Evolutionary conservation across 2,329 filamentous ascomycete genomes (phyloP).

Genomic region (Zymoseptoria crescenta): DNA sequence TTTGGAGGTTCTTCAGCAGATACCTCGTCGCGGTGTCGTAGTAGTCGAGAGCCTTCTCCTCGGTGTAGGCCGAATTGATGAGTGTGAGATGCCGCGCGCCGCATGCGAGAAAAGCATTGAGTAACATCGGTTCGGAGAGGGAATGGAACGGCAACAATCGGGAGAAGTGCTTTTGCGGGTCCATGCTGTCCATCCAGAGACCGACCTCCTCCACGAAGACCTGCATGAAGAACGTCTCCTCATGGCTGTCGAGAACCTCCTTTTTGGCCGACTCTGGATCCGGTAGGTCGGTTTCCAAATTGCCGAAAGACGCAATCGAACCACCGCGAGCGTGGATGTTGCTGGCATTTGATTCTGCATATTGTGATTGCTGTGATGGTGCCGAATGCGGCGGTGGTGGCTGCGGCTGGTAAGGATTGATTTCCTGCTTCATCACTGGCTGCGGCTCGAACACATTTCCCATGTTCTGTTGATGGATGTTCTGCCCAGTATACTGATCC

Average conservation of each 20-base stretch:
- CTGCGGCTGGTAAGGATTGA: slow-evolving; percentile 22
- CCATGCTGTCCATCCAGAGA: slow-evolving; percentile 89
- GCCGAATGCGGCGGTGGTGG: slow-evolving; percentile 13
- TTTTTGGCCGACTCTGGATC: slow-evolving; percentile 41
- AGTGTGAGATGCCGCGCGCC: slow-evolving; percentile 74
- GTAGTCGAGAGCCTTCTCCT: slow-evolving; percentile 72
- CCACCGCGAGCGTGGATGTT: slow-evolving; percentile 4
- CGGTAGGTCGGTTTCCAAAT: slow-evolving; percentile 26
- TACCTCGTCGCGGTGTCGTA: slow-evolving; percentile 79
- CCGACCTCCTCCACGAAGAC: slow-evolving; percentile 86
- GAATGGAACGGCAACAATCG: slow-evolving; percentile 75
- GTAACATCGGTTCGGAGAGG: slow-evolving; percentile 74
- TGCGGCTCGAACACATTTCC: not conserved
- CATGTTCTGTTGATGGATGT: not conserved
- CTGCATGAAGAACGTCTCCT: slow-evolving; percentile 84
- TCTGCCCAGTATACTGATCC: slow-evolving; percentile 15
- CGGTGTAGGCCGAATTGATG: slow-evolving; percentile 60
- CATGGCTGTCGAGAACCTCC: slow-evolving; percentile 62
- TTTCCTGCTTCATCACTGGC: slow-evolving; percentile 5
- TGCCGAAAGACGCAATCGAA: slow-evolving; percentile 31
- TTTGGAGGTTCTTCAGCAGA: slow-evolving; percentile 67
- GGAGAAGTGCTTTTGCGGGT: slow-evolving; percentile 76
- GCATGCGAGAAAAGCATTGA: slow-evolving; percentile 83
- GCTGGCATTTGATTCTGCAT: slow-evolving; percentile 20
- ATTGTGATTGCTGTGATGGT: slow-evolving; percentile 19